Evolutionary conservation across 177 flowering plant genomes (phyloP), one percentile per base, ranked within the genome.

Genomic region (Telopea speciosissima): DNA sequence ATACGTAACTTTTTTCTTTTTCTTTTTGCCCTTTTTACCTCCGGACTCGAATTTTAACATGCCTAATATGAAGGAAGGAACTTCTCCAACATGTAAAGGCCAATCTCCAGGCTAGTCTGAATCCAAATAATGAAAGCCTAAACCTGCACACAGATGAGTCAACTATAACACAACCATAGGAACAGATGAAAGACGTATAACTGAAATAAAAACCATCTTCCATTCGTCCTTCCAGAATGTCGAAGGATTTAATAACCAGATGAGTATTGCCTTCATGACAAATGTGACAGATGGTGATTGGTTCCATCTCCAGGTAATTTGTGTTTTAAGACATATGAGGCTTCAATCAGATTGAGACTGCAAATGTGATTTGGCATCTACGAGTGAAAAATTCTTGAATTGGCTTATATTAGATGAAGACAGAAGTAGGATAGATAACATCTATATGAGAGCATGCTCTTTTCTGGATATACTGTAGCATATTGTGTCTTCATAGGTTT

Each of bases 121-220:
- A 65, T 72, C 86, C 81, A 74, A 71, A 82, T 69, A 86, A 45
- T 72, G 96, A 92, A 78, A 86, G 83, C 82, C 72, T 78, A 84
- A 90, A 80, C 88, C 97, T 92, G 73, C 72, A 80, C 13, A 10
- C 12, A 74, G 60, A 72, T 40, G 36, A 66, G 71, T 56, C 31
- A 68, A 59, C 68, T 31, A 33, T 49, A 62, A 70, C 52, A 69
- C 23, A 16, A 49, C 54, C 54, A 12, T 49, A 23, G 65, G 67
- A 21, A 56, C 31, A 60, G 19, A 58, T 45, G 31, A 44, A 28
- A 63, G 62, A 72, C 21, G 10, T 44, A 24, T 19, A 44, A 17
- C 21, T 62, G 8, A 28, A 60, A 24, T 14, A 13, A 5, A 56
- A 62, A 67, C 6, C 62, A 59, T 68, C 49, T 59, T 58, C 36